Base-by-base conservation (phyloP, 2,329 filamentous ascomycete genomes). In the Paramyrothecium roridum region DNA sequence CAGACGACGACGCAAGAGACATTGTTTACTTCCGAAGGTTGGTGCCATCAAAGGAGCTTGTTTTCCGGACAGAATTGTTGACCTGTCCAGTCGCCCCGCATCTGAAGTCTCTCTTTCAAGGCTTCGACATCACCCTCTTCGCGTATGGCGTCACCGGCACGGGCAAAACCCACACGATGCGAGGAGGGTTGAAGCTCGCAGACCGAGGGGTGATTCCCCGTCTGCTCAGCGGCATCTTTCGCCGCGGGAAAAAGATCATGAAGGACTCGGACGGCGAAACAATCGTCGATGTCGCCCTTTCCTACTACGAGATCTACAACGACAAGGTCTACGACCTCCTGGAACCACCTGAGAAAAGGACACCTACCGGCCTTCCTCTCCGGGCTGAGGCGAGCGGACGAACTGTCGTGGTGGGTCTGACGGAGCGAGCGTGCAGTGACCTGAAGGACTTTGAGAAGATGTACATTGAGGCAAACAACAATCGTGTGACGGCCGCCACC, bases 241-340 rank as follows among this genome's bases (percentile, higher is more conserved):
- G 93, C 50, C 82, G 91, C 57, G 88, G 88, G 59, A 90, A 91
- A 73, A 96, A 96, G 77, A 87, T 95, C 19, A 82, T 85, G 61
- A 95, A 93, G 72, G 92, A 96, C 65, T 83, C 86, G 2, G 78
- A 80, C 4, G 90, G 87, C 12, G 77, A 85, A 52, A 93, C 87
- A 0, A 80, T 77, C 2, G 90, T 96, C 21, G 77, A 84, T 10
- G 90, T 96, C 17, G 80, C 85, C 13, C 81, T 97, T 66, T 93
- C 90, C 26, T 97, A 97, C 75, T 96, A 96, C 75, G 93, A 97
- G 71, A 96, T 97, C 62, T 97, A 97, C 75, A 96, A 96, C 71
- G 93, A 97, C 76, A 93, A 93, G 69, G 92, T 96, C 20, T 96
- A 88, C 66, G 93, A 97, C 69, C 78, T 97, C 33, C 91, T 97